These are phyloP conservation scores for Peronospora belbahrii DNA, from an alignment of 352 stramenopile genomes.

Conservation along the genomic window DNA sequence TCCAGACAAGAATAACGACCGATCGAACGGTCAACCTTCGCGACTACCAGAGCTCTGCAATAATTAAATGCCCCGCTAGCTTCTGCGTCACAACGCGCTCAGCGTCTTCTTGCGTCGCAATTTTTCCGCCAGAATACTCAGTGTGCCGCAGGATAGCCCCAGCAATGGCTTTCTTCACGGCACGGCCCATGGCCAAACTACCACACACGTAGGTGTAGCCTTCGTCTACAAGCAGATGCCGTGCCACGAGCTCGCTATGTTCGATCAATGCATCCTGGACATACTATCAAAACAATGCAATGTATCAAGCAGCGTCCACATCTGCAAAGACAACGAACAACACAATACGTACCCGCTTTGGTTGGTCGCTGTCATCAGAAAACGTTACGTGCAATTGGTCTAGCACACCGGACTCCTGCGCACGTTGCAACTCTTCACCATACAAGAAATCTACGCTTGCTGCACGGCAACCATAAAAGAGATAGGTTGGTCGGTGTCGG, in stretches of 20 bases:
- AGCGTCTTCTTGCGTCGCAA: constrained; percentile 29
- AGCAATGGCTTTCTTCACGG: constrained; percentile 59
- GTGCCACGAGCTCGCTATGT: constrained; percentile 43
- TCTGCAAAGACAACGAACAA: no score
- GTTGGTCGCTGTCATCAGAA: constrained; percentile 25
- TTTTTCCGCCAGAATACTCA: constrained; percentile 16
- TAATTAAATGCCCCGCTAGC: constrained; percentile 34
- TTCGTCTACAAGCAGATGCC: constrained; percentile 44
- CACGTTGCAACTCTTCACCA: constrained; percentile 45
- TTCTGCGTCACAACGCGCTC: constrained; percentile 42
- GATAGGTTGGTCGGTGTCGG: constrained; percentile 38
- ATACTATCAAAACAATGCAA: constrained; percentile 33
- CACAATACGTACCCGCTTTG: constrained; percentile 44
- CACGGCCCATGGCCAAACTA: constrained; percentile 68
- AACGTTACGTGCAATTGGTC: constrained; percentile 53
- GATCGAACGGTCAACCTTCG: constrained; percentile 2
- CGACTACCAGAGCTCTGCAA: constrained; percentile 70
- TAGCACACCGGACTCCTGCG: constrained; percentile 34
- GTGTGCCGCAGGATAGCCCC: constrained; percentile 38
- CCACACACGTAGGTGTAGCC: constrained; percentile 75
- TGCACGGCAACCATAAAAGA: constrained; percentile 73
- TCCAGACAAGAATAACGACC: constrained; percentile 6
- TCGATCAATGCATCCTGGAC: constrained; percentile 62
- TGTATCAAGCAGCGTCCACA: neutral
- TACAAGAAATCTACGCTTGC: constrained; percentile 66